Evolutionary conservation across 495 filamentous ascomycete species (phyloP).

Genomic region (Ascodesmis nigricans): DNA sequence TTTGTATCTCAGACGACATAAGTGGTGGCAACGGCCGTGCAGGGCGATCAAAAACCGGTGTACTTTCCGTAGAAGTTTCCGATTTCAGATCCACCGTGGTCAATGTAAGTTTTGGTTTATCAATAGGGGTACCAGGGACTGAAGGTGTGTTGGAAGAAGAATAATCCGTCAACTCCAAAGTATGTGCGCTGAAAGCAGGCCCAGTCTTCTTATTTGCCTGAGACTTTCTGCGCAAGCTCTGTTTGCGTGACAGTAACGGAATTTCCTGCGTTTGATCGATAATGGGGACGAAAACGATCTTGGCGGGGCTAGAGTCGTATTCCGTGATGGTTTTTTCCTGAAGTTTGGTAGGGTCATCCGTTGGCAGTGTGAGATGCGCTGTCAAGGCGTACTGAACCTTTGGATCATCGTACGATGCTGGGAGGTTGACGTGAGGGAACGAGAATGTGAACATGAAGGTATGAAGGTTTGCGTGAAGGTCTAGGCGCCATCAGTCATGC

Average conservation of each 20-base stretch:
- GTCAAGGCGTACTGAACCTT: slow-evolving; percentile 17
- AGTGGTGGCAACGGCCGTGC: slow-evolving; percentile 6
- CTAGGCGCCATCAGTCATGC: too few relatives aligned
- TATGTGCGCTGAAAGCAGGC: neutral
- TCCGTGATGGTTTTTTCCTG: slow-evolving; percentile 8
- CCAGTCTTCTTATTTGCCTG: neutral
- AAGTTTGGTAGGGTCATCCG: neutral
- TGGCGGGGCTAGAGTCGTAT: slow-evolving; percentile 15
- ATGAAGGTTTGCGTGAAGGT: too few relatives aligned
- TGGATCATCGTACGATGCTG: slow-evolving; percentile 16
- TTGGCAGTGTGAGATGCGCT: slow-evolving; percentile 10
- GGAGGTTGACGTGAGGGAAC: slow-evolving; percentile 20
- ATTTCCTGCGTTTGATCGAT: slow-evolving; percentile 16
- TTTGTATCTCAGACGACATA: slow-evolving; percentile 10
- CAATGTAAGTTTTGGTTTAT: slow-evolving; percentile 18
- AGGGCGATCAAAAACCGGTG: slow-evolving; percentile 16
- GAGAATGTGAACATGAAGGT: slow-evolving; percentile 21
- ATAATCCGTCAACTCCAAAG: slow-evolving; percentile 2
- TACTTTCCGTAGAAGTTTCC: slow-evolving; percentile 15
- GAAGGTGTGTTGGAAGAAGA: neutral
- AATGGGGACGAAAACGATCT: slow-evolving; percentile 20
- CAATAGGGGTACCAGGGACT: neutral
- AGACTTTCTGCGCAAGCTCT: slow-evolving; percentile 1
- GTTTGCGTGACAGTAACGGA: slow-evolving; percentile 8
- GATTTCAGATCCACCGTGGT: slow-evolving; percentile 18